Evolutionary conservation across 2,329 filamentous ascomycete genomes (phyloP).

Genomic region (Sporothrix globosa): DNA sequence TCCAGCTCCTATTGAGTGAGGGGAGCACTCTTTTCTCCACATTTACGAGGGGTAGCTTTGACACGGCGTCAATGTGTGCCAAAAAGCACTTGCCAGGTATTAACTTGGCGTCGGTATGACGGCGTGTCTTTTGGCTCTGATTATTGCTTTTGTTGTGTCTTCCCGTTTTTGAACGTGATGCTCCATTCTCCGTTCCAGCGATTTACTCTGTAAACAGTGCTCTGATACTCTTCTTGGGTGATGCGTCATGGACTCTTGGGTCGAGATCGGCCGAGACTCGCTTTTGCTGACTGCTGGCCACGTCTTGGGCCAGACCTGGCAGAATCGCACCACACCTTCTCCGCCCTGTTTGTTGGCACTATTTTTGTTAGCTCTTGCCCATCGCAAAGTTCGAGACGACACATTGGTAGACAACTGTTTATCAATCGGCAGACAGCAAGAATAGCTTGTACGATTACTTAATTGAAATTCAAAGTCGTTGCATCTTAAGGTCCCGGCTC

Average conservation of each 20-base stretch:
- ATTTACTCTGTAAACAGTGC: background rate
- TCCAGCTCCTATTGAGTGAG: background rate
- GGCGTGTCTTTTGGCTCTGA: background rate
- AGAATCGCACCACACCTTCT: background rate
- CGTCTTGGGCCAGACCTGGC: background rate
- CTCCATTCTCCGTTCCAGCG: background rate
- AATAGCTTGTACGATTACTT: background rate
- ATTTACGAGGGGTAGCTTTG: conserved; percentile 14
- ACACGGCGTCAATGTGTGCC: background rate
- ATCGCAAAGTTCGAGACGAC: background rate
- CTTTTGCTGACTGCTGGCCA: conserved; percentile 8
- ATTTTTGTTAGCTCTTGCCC: background rate
- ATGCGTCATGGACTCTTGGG: conserved; percentile 18
- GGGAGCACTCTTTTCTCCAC: background rate
- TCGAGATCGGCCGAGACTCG: background rate
- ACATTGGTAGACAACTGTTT: background rate
- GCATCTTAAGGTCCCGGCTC: too few relatives aligned
- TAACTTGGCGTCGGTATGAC: background rate
- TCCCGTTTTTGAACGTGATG: background rate
- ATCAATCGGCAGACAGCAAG: background rate
- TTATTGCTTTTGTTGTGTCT: background rate
- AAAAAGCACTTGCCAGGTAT: conserved; percentile 3
- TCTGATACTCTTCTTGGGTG: conserved; percentile 13
- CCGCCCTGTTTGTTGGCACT: background rate
- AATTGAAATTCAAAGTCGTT: too few relatives aligned